Base-by-base conservation (phyloP, 768 basidiomycete species). In the Termitomyces sp. region DNA sequence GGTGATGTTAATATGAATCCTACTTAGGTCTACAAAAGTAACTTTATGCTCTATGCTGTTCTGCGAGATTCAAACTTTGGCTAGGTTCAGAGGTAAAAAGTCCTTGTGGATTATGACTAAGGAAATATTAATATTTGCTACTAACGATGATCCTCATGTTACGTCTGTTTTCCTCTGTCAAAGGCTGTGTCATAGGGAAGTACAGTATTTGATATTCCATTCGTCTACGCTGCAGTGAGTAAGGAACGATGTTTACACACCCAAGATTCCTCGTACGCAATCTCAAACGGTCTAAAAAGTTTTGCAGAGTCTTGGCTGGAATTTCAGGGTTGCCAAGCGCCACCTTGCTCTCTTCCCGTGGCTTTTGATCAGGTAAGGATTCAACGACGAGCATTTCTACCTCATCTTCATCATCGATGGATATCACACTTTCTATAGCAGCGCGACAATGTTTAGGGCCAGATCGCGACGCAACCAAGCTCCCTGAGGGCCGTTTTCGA, bases 161-260 rank as follows among this genome's bases (percentile, higher is more conserved):
- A 46, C 58, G 62, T 56, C 75, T 80, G 64, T 92, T 80, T 24
- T 64, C 51, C 12, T 81, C 77, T 2, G 76, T 76, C 48, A 93
- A 69, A 6, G 88, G 84, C 1, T 76, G 71, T 0, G 74, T 77
- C 71, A 93, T 78, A 1, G 90, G 87, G 62, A 94, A 93, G 63
- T 84, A 88, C 30, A 97, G 74, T 17, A 96, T 81, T 66, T 97
- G 93, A 65, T 90, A 93, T 44, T 87, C 76, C 56, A 80, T 72
- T 58, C 70, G 74, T 57, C 84, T 85, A 60, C n/a, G 19, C 11
- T 46, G 22, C 28, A 30, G n/a, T 55, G 15, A 48, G 52, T 40
- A 22, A 34, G 19, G 17, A 19, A 14, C 21, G 12, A 8, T 24
- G 3, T 56, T 14, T 24, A 42, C 49, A 12, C 30, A 67, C 65